Evolutionary conservation across 2,329 filamentous ascomycete species (phyloP), one percentile per base, ranked within the genome.

Genomic region (Pseudonectria foliicola): DNA sequence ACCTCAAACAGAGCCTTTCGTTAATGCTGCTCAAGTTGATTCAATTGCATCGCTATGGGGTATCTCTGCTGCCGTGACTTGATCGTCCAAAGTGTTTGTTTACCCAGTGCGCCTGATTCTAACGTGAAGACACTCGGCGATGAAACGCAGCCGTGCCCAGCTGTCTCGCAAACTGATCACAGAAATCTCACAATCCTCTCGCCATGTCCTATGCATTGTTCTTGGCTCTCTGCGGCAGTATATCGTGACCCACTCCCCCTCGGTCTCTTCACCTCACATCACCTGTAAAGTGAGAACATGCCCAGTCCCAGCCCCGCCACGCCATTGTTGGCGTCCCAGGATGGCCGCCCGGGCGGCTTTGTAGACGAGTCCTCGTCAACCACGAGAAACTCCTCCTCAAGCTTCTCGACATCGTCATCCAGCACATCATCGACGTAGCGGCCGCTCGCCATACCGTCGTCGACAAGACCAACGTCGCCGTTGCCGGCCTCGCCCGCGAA

Each of bases 321-420:
- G 7, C 15, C 26, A 18, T 24, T 33, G 13, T 29, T 42, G 3
- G 25, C 37, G 15, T 25, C 21, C 31, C 29, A 32, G 1, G 39
- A 21, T 3, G 30, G 30, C 34, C 34, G 32, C 4, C 18, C 26
- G 4, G 39, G 44, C 10, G 25, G 31, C 25, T 42, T 46, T 13
- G 46, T 49, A 3, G 23, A 6, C 13, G 42, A 36, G 2, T 41
- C 44, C 13, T 54, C 54, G 18, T 56, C 55, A 6, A 60, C 56
- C 10, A 59, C 40, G 13, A 60, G 49, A 14, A 54, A 40, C 40
- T 59, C 56, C 8, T 56, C 43, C 4, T 39, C 33, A 0, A 32
- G 40, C 0, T 40, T 37, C 8, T 34, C 41, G 7, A 39, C 29
- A 4, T 23, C 32, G 2, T 23, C 39, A 5, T 41, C 35, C 1